Evolutionary conservation across 2,329 filamentous ascomycete genomes (phyloP).

Genomic region (Rhytidhysteron rufulum): DNA sequence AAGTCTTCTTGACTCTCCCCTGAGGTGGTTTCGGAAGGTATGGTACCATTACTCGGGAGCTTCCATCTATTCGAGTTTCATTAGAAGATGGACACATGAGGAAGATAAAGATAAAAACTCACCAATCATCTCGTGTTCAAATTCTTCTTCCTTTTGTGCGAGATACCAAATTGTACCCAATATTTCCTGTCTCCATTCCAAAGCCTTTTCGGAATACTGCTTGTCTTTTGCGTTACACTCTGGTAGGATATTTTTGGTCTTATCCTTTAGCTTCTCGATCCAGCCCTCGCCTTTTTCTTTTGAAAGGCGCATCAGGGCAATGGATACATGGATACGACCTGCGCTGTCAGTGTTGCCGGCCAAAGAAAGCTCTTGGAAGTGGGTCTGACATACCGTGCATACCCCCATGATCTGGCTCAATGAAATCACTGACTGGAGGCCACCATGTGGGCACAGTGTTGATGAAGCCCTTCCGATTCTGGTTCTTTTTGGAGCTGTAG

Average conservation of each 20-base stretch:
- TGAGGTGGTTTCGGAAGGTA: no score
- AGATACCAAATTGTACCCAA: no score
- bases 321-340: conserved; percentile 3
- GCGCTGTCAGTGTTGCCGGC: not conserved
- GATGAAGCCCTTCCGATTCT: conserved; percentile 50
- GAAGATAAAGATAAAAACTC: no score
- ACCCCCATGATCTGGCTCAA: conserved; percentile 69
- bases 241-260: not conserved
- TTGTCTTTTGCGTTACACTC: not conserved
- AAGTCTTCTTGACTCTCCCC: no score
- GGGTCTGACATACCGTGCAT: conserved; percentile 54
- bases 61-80: no score
- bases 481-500: conserved; percentile 63
- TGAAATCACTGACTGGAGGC: conserved; percentile 55
- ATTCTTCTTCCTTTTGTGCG: no score
- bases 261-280: not conserved
- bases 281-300: conserved; percentile 2
- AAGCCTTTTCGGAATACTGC: not conserved
- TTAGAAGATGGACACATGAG: no score
- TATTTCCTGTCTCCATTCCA: no score
- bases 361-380: not conserved
- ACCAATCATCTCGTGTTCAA: no score
- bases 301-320: conserved; percentile 3
- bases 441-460: conserved; percentile 27
- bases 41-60: no score